A percentile compares a stretch with the other conserved stretches of the same genome.
phyloP scores from a whole-genome alignment of 352 stramenopile genomes.

The Phytophthora lateralis region DNA sequence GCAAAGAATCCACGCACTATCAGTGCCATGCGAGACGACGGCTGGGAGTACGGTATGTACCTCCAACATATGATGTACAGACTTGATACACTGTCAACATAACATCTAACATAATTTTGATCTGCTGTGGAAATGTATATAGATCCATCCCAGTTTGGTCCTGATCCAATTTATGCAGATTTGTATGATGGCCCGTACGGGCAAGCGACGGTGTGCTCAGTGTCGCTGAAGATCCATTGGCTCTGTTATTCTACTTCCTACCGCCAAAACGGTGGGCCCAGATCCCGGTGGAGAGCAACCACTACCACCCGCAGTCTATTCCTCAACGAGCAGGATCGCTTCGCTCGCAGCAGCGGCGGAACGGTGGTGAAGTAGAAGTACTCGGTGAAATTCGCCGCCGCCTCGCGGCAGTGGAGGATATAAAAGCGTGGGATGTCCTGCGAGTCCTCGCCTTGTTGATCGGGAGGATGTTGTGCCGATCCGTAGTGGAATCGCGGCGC shows the following conservation, averaged over 20 bases:
- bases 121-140: not conserved
- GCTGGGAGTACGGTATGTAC: too few relatives aligned
- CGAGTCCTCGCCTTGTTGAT: not conserved
- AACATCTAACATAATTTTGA: slow-evolving; percentile 3
- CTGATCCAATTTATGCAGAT: not conserved
- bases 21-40: too few relatives aligned
- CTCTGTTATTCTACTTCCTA: slow-evolving; percentile 1
- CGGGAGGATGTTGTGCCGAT: not conserved
- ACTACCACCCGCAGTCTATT: not conserved
- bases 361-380: not conserved
- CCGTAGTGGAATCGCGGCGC: not conserved
- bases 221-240: not conserved
- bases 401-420: too few relatives aligned
- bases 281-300: not conserved
- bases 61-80: too few relatives aligned
- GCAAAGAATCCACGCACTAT: too few relatives aligned
- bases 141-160: slow-evolving; percentile 6
- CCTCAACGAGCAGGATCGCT: not conserved
- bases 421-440: not conserved
- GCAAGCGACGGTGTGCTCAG: not conserved
- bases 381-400: not conserved
- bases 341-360: not conserved
- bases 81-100: too few relatives aligned
- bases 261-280: not conserved
- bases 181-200: not conserved